These are phyloP conservation scores for Irpex sp. DNA, from an alignment of 1,284 basidiomycete species.

Conservation along the genomic window DNA sequence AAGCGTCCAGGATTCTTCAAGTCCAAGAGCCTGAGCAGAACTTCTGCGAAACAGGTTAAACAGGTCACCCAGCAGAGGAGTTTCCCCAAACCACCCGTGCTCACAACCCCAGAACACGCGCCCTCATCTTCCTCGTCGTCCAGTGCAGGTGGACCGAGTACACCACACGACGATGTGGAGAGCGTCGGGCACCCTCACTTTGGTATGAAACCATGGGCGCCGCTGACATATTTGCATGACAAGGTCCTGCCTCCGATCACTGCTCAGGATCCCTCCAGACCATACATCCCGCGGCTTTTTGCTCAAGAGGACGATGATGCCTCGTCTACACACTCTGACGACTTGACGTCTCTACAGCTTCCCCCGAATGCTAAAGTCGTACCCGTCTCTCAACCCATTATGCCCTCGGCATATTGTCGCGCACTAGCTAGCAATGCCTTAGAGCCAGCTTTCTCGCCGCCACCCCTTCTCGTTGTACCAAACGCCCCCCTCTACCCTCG, in stretches of 20 bases:
- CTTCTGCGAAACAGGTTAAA: constrained; percentile 7
- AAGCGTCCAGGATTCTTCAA: constrained; percentile 28
- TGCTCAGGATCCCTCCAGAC: constrained; percentile 5
- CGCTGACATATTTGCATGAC: constrained; percentile 47
- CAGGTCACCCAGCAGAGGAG: constrained; percentile 8
- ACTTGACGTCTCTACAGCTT: constrained; percentile 8
- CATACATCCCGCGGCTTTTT: constrained; percentile 14
- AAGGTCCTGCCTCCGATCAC: constrained; percentile 25
- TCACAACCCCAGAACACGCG: constrained; percentile 20
- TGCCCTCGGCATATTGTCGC: constrained; percentile 25
- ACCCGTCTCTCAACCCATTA: constrained; percentile 15
- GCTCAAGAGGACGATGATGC: constrained; percentile 16
- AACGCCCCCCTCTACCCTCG: constrained; percentile 55
- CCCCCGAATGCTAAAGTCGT: constrained; percentile 3
- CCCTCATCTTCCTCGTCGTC: constrained; percentile 57
- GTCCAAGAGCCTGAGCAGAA: constrained; percentile 19
- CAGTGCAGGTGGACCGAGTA: constrained; percentile 49
- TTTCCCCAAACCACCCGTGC: constrained; percentile 16
- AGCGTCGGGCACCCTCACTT: constrained; percentile 29
- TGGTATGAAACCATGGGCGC: constrained; percentile 33
- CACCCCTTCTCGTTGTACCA: constrained; percentile 48
- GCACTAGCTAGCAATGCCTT: constrained; percentile 30
- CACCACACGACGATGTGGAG: constrained; percentile 55
- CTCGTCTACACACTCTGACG: constrained; percentile 14
- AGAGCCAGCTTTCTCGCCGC: constrained; percentile 33